phyloP scores from a whole-genome alignment of 495 filamentous ascomycete genomes.

The Mytilinidion resinicola region DNA sequence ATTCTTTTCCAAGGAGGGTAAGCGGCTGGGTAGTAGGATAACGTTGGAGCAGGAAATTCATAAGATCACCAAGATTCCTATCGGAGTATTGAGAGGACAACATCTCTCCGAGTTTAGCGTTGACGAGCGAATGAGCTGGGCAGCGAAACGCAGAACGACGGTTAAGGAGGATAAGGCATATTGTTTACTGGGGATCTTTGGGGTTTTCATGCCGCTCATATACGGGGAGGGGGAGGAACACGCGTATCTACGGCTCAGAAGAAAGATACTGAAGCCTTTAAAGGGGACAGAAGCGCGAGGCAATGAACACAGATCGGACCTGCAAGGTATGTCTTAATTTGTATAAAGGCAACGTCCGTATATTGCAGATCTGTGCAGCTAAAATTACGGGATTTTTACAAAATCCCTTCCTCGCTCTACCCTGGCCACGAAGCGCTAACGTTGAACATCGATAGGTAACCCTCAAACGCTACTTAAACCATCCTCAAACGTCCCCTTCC shows the following conservation, averaged over 20 bases:
- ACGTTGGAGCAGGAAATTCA: conserved; percentile 13
- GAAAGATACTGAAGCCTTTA: background rate
- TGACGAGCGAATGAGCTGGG: conserved; percentile 14
- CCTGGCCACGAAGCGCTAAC: conserved; percentile 1
- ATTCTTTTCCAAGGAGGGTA: conserved; percentile 14
- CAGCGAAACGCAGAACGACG: conserved; percentile 9
- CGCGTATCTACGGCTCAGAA: conserved; percentile 12
- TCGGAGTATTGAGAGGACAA: conserved; percentile 8
- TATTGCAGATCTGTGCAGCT: too few relatives aligned
- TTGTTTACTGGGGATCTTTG: conserved; percentile 19
- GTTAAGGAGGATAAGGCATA: conserved; percentile 13
- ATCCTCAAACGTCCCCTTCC: conserved; percentile 34
- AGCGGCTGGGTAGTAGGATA: conserved; percentile 14
- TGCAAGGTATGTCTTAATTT: background rate
- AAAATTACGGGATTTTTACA: too few relatives aligned
- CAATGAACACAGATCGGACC: background rate
- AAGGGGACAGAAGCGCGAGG: background rate
- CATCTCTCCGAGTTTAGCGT: conserved; percentile 7
- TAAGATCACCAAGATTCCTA: conserved; percentile 12
- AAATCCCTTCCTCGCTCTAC: background rate
- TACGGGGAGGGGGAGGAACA: conserved; percentile 18
- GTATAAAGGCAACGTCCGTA: background rate
- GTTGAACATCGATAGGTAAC: background rate
- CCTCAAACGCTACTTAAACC: conserved; percentile 8
- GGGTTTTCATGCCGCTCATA: conserved; percentile 13